A percentile compares a stretch with the other conserved stretches of the same genome.
Evolutionary conservation across 306 rosid genomes (phyloP).

Genomic region (Gastrolobium bilobum): DNA sequence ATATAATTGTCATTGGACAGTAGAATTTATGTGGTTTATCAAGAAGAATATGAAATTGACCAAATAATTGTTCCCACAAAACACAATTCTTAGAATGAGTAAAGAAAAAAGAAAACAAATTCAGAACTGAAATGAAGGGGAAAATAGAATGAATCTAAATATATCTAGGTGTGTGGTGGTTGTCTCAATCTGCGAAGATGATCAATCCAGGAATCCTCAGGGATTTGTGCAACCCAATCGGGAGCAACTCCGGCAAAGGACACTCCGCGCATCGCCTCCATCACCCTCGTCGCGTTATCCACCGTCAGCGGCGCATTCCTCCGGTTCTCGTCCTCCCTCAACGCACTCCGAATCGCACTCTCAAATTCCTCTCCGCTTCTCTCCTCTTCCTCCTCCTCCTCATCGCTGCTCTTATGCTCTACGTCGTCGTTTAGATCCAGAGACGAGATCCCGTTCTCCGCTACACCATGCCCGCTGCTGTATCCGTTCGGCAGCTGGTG

Average conservation of each 20-base stretch:
- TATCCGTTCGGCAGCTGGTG: slow-evolving; percentile 62
- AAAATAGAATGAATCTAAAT: not conserved
- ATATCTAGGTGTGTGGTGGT: slow-evolving; percentile 46
- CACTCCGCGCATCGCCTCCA: slow-evolving; percentile 90
- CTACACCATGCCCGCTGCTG: slow-evolving; percentile 45
- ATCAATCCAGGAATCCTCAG: slow-evolving; percentile 81
- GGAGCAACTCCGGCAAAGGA: slow-evolving; percentile 77
- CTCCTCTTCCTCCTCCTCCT: slow-evolving; percentile 55
- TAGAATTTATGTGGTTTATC: not conserved
- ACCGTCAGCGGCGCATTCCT: slow-evolving; percentile 75
- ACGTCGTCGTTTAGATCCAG: slow-evolving; percentile 61
- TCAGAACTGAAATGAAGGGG: slow-evolving; percentile 7
- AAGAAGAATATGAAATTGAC: not conserved
- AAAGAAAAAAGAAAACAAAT: not conserved
- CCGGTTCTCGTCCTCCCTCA: slow-evolving; percentile 78
- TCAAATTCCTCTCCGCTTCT: slow-evolving; percentile 56
- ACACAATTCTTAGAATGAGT: not conserved
- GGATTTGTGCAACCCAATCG: slow-evolving; percentile 69
- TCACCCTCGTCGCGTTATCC: slow-evolving; percentile 81
- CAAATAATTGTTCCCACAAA: no score
- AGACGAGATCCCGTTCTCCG: slow-evolving; percentile 70
- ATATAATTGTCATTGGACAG: not conserved
- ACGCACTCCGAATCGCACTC: slow-evolving; percentile 66
- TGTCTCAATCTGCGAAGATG: slow-evolving; percentile 67
- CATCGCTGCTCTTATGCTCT: slow-evolving; percentile 55